Conservation (phyloP, 371 early-diverging fungal species). For the Coemansia sp. region DNA sequence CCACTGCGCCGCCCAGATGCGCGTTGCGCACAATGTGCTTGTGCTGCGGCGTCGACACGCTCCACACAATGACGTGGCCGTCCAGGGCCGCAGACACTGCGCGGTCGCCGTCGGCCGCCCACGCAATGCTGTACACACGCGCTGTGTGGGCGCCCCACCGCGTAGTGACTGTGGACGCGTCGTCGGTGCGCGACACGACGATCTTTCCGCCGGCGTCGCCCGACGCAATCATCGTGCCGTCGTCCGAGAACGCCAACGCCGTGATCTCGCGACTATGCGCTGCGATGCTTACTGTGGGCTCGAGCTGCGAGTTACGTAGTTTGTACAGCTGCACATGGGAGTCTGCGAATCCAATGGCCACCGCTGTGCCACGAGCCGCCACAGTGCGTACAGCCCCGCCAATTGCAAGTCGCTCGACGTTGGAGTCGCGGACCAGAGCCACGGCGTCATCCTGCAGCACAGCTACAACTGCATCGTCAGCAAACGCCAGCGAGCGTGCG, state of each 20-base stretch:
- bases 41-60: conserved; percentile 72
- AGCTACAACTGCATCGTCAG: conserved; percentile 15
- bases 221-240: conserved; percentile 69
- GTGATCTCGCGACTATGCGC: conserved; percentile 66
- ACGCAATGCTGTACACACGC: conserved; percentile 74
- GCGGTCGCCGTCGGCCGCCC: conserved; percentile 74
- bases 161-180: conserved; percentile 56
- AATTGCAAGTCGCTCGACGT: neutral
- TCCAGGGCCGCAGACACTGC: conserved; percentile 85
- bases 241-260: conserved; percentile 72
- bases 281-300: conserved; percentile 44
- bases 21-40: conserved; percentile 76
- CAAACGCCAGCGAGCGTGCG: conserved; percentile 23
- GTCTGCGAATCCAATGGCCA: conserved; percentile 43
- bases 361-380: conserved; percentile 4
- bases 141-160: conserved; percentile 91
- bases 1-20: conserved; percentile 77
- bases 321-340: conserved; percentile 40
- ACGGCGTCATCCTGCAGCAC: conserved; percentile 24
- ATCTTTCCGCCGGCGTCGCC: conserved; percentile 85
- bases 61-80: conserved; percentile 89
- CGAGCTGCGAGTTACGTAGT: conserved; percentile 66
- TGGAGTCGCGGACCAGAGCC: conserved; percentile 13
- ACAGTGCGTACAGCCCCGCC: conserved; percentile 10
- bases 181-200: conserved; percentile 64